These are phyloP conservation scores for Ceratobasidium sp. DNA, from an alignment of 1,284 basidiomycete genomes.

Conservation along the genomic window DNA sequence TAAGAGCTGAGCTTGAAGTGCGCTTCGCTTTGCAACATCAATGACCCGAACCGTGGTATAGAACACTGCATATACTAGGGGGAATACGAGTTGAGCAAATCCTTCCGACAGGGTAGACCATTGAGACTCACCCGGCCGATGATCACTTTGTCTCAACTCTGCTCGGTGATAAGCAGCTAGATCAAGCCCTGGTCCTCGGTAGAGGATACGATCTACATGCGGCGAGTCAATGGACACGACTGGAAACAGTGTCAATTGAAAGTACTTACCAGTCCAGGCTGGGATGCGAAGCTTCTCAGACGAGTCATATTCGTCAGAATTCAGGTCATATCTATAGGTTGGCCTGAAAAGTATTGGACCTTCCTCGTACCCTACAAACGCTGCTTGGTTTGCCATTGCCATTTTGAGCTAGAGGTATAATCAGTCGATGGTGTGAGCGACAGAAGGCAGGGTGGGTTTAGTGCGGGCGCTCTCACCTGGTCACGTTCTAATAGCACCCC, in stretches of 20 bases:
- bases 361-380: constrained; percentile 88
- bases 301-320: constrained; percentile 90
- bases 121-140: constrained; percentile 77
- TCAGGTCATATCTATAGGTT: constrained; percentile 88
- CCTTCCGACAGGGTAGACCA: neutral
- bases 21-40: constrained; percentile 77
- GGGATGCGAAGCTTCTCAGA: constrained; percentile 97
- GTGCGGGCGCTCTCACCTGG: constrained; percentile 66
- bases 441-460: neutral
- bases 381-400: constrained; percentile 73
- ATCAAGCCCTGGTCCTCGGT: constrained; percentile 76
- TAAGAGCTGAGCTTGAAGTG: constrained; percentile 74
- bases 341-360: constrained; percentile 88
- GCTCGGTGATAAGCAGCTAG: constrained; percentile 75
- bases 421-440: constrained; percentile 29
- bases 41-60: constrained; percentile 79
- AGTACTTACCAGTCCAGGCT: constrained; percentile 87
- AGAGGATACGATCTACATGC: constrained; percentile 85
- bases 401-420: constrained; percentile 66
- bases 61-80: constrained; percentile 84
- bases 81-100: neutral
- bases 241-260: neutral
- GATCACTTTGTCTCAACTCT: constrained; percentile 90
- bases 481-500: constrained; percentile 82
- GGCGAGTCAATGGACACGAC: constrained; percentile 6